Evolutionary conservation across 805 yeast species (phyloP).

Genomic region (Monosporozyma aerobia): DNA sequence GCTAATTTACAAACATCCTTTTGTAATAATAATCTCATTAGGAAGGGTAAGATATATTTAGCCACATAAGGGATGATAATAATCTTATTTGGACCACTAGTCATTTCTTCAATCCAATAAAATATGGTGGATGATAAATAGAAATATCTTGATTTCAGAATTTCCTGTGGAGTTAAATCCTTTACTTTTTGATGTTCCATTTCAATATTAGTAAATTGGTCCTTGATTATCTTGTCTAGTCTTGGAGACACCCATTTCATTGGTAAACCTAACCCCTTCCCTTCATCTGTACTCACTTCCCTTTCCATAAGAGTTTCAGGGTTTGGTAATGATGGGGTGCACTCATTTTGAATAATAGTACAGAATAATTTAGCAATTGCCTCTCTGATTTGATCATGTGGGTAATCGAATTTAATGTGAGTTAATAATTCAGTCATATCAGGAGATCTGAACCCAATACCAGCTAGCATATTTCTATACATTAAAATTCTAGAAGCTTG

Average conservation of each 20-base stretch:
- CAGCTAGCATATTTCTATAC: slow-evolving; percentile 40
- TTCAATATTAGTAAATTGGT: slow-evolving; percentile 39
- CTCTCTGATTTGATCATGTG: slow-evolving; percentile 63
- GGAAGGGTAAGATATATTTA: slow-evolving; percentile 54
- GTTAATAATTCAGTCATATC: slow-evolving; percentile 36
- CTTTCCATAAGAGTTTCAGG: slow-evolving; percentile 13
- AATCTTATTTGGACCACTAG: slow-evolving; percentile 45
- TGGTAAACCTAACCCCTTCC: slow-evolving; percentile 31
- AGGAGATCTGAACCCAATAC: slow-evolving; percentile 47
- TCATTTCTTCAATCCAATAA: slow-evolving; percentile 46
- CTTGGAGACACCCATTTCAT: slow-evolving; percentile 25
- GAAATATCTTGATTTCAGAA: slow-evolving; percentile 52
- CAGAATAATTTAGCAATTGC: slow-evolving; percentile 53
- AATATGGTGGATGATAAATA: slow-evolving; percentile 57
- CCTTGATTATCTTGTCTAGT: slow-evolving; percentile 32
- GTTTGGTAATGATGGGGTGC: slow-evolving; percentile 7
- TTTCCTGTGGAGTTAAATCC: slow-evolving; percentile 43
- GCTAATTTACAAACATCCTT: slow-evolving; percentile 80
- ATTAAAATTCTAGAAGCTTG: slow-evolving; percentile 51
- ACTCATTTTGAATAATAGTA: slow-evolving; percentile 16
- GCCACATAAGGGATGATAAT: slow-evolving; percentile 45
- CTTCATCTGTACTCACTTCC: slow-evolving; percentile 3
- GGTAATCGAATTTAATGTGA: slow-evolving; percentile 44
- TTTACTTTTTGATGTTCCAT: slow-evolving; percentile 28
- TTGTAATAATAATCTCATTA: slow-evolving; percentile 53